Conservation (phyloP, 2,329 filamentous ascomycete genomes). For the Metarhizium guizhouense region DNA sequence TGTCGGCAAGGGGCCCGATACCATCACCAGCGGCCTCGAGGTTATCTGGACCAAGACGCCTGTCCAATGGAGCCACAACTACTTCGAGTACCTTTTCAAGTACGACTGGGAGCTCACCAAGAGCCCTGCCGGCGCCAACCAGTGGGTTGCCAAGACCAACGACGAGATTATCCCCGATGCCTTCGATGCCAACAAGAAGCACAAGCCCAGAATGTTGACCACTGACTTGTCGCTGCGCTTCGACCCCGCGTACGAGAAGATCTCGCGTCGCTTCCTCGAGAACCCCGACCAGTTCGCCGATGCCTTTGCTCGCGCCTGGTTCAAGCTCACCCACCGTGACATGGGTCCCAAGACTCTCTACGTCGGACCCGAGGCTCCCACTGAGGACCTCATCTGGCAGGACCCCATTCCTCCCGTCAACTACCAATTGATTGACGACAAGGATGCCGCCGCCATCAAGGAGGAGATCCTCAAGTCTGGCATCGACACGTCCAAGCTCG, state of each 20-base stretch:
- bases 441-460: slow-evolving; percentile 59
- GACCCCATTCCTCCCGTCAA: slow-evolving; percentile 57
- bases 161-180: slow-evolving; percentile 62
- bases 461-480: slow-evolving; percentile 56
- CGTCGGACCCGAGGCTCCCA: slow-evolving; percentile 65
- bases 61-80: slow-evolving; percentile 67
- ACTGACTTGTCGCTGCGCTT: slow-evolving; percentile 64
- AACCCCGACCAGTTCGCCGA: slow-evolving; percentile 61
- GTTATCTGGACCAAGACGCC: slow-evolving; percentile 73
- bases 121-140: slow-evolving; percentile 66
- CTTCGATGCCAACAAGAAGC: slow-evolving; percentile 62
- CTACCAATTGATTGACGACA: slow-evolving; percentile 50
- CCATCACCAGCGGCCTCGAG: slow-evolving; percentile 70
- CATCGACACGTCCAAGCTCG: slow-evolving; percentile 50
- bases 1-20: slow-evolving; percentile 59
- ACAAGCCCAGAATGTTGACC: slow-evolving; percentile 67
- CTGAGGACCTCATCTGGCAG: slow-evolving; percentile 64
- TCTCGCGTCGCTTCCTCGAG: slow-evolving; percentile 59
- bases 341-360: slow-evolving; percentile 64
- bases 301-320: slow-evolving; percentile 67
- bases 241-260: slow-evolving; percentile 68
- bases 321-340: slow-evolving; percentile 76
- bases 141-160: slow-evolving; percentile 65
- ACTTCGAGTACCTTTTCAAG: slow-evolving; percentile 68
- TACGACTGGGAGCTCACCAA: slow-evolving; percentile 71